Base-by-base conservation (phyloP, 345 rosid species). In the Lepidium didymum region DNA sequence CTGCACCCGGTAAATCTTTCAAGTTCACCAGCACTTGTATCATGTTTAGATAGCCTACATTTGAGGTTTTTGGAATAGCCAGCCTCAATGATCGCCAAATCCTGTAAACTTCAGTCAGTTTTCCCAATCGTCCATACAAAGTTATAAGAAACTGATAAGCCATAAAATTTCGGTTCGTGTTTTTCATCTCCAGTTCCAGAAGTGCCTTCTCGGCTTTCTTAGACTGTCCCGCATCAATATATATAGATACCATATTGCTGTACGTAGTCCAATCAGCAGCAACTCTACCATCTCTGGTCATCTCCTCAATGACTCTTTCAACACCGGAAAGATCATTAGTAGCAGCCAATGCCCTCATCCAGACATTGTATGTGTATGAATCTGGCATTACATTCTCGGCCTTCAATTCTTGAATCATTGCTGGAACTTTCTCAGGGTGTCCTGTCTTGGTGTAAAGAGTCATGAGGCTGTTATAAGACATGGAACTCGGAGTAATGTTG, bases 301-400 rank as follows among this genome's bases (percentile, higher is more conserved):
- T 87, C 80, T 89, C 96, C 3, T 89, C 99, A 0, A 86, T 62
- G 10, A 89, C 91, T 74, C 95, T 87, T 65, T 94, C 99, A 60
- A 78, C 91, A 55, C 96, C 96, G 36, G 80, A 87, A 50, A 82
- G 69, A 75, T 91, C 93, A 46, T 85, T 68, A 12, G 57, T 70
- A 35, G 93, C 84, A 77, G 99, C 97, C 54, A 89, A 72, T 46
- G 91, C 87, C 70, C 99, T 91, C 97, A 91, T 94, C 99, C 97
- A 94, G 8, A 89, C 85, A 81, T 91, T 91, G 72, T 91, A 91
- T 0, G 93, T 78, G 71, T 68, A 91, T 0, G 84, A 76, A 78
- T 91, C 97, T 2, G 68, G 92, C 86, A 73, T 75, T 6, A 82
- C 62, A 68, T 78, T 78, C 55, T 47, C 49, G 0, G 95, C 83